Conservation (phyloP, 1,284 basidiomycete species). For the Anthracocystis setariae region DNA sequence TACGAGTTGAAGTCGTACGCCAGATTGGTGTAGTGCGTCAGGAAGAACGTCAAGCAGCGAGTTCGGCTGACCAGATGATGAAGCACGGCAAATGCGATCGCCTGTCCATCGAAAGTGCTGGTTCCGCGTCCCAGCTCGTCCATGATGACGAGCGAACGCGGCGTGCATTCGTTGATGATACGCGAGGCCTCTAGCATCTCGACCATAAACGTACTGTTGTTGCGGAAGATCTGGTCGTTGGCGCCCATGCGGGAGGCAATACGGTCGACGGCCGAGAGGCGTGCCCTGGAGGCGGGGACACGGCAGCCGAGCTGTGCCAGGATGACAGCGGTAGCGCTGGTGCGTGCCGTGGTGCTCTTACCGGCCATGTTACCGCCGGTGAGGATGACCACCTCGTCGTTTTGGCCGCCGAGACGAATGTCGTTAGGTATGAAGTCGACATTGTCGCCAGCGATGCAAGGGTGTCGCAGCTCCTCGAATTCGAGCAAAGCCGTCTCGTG, state of each 20-base stretch:
- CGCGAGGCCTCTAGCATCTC: constrained; percentile 67
- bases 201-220: constrained; percentile 67
- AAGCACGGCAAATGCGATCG: constrained; percentile 65
- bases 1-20: constrained; percentile 63
- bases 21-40: constrained; percentile 65
- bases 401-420: constrained; percentile 82
- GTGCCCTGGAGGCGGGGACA: constrained; percentile 85
- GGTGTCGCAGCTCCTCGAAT: constrained; percentile 86
- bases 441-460: constrained; percentile 69
- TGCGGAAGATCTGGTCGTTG: constrained; percentile 66
- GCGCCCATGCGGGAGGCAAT: constrained; percentile 99
- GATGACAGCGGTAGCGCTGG: constrained; percentile 95
- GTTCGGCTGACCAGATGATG: constrained; percentile 64
- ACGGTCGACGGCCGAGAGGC: constrained; percentile 87
- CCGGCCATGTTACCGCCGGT: constrained; percentile 91
- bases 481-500: constrained; percentile 80
- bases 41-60: constrained; percentile 66
- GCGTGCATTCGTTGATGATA: constrained; percentile 66
- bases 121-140: constrained; percentile 68
- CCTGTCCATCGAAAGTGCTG: constrained; percentile 66
- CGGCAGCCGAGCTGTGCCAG: constrained; percentile 98
- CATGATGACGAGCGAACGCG: constrained; percentile 67
- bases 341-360: constrained; percentile 77
- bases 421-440: constrained; percentile 93
- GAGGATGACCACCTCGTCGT: constrained; percentile 83